Percentiles rank a stretch among this genome's conserved stretches.
phyloP scores from a whole-genome alignment of 345 rosid genomes.

The Theobroma cacao region DNA sequence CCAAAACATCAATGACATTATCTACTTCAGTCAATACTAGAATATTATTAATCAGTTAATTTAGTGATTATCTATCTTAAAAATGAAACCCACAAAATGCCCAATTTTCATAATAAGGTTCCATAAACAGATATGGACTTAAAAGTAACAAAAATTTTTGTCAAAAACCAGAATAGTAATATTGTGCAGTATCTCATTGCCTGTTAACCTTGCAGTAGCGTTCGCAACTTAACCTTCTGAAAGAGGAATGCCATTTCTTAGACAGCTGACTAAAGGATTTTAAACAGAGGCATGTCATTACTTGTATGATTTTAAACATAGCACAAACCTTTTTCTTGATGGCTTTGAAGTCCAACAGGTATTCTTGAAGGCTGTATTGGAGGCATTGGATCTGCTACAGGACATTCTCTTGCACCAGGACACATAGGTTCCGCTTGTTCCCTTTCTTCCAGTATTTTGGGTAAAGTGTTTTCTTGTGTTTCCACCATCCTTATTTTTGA shows the following conservation, averaged over 20 bases:
- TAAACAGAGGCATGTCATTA: not conserved
- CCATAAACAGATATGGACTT: not conserved
- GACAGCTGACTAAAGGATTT: not conserved
- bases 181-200: not conserved
- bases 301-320: not conserved
- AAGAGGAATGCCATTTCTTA: not conserved
- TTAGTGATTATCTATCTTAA: not conserved
- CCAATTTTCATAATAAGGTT: constrained; percentile 6
- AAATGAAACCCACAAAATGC: not conserved
- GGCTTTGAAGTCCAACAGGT: constrained; percentile 12
- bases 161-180: not conserved
- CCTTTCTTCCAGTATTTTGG: constrained; percentile 28
- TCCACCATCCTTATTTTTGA: constrained; percentile 77
- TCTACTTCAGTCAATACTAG: not conserved
- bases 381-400: constrained; percentile 16
- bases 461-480: constrained; percentile 28
- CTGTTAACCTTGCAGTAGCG: not conserved
- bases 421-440: constrained; percentile 18
- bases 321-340: constrained; percentile 33
- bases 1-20: not conserved
- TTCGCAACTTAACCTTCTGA: not conserved
- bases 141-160: not conserved
- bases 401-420: constrained; percentile 21
- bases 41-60: not conserved
- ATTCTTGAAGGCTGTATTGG: constrained; percentile 12